Evolutionary conservation across 768 basidiomycete species (phyloP).

Genomic region (Auriscalpium microsporum): DNA sequence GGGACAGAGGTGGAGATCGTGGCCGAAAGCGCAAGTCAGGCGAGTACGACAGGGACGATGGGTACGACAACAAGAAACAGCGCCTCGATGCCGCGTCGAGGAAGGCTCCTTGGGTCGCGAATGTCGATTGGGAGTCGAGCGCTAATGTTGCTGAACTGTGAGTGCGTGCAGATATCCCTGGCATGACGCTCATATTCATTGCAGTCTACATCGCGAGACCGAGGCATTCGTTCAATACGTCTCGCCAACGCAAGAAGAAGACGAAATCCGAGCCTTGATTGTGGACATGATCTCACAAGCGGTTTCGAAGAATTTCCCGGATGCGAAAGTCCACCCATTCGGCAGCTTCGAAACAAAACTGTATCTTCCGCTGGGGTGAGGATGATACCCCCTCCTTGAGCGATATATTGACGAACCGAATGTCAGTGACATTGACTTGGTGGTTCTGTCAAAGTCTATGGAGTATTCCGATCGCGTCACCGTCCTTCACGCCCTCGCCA

Average conservation of each 20-base stretch:
- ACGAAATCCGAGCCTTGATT: slow-evolving; percentile 71
- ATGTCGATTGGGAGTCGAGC: slow-evolving; percentile 66
- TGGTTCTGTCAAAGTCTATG: slow-evolving; percentile 74
- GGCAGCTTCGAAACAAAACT: slow-evolving; percentile 91
- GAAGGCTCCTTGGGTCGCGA: slow-evolving; percentile 54
- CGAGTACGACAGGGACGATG: slow-evolving; percentile 39
- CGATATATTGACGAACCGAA: too few relatives aligned
- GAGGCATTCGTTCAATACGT: slow-evolving; percentile 81
- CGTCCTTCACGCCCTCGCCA: slow-evolving; percentile 71
- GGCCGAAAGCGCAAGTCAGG: slow-evolving; percentile 40
- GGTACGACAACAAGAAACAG: slow-evolving; percentile 45
- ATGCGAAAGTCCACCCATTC: slow-evolving; percentile 79
- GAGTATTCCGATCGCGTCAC: slow-evolving; percentile 57
- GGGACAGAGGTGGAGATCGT: slow-evolving; percentile 18
- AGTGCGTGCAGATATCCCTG: slow-evolving; percentile 22
- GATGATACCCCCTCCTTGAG: too few relatives aligned
- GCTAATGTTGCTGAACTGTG: slow-evolving; percentile 80
- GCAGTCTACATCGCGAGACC: slow-evolving; percentile 81
- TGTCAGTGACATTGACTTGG: slow-evolving; percentile 87
- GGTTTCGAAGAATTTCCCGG: slow-evolving; percentile 59
- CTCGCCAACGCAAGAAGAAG: slow-evolving; percentile 77
- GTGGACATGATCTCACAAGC: slow-evolving; percentile 62
- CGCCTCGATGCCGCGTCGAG: slow-evolving; percentile 42
- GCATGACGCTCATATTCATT: slow-evolving; percentile 3
- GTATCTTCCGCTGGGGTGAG: slow-evolving; percentile 88